phyloP scores from a whole-genome alignment of 305 asterid genomes.

The Fraxinus greggii region DNA sequence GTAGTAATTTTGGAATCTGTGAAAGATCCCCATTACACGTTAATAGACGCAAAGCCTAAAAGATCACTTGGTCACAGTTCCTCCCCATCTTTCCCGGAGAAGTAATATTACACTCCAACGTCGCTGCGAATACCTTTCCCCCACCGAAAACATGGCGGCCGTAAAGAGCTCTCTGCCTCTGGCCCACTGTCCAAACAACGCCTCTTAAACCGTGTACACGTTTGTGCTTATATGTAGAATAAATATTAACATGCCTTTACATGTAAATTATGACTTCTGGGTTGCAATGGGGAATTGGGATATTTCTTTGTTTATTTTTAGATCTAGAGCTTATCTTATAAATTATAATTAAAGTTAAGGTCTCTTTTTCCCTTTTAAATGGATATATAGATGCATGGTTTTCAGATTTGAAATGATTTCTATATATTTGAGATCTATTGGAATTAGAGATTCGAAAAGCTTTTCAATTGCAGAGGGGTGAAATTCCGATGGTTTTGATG shows the following conservation, averaged over 20 bases:
- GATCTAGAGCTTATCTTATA: background rate
- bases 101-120: slow-evolving; percentile 9
- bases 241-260: background rate
- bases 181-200: slow-evolving; percentile 61
- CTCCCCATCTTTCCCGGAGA: background rate
- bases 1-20: slow-evolving; percentile 25
- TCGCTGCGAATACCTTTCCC: slow-evolving; percentile 22
- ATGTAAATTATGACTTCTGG: background rate
- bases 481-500: no score
- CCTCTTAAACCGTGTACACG: background rate
- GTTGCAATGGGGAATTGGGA: background rate
- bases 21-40: slow-evolving; percentile 24
- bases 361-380: background rate
- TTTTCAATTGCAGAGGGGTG: no score
- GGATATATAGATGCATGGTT: background rate
- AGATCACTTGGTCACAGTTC: slow-evolving; percentile 6
- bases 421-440: background rate
- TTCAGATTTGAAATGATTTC: background rate
- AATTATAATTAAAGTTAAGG: background rate
- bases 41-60: slow-evolving; percentile 17
- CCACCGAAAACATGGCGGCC: slow-evolving; percentile 68
- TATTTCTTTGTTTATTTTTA: background rate
- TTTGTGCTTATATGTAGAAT: background rate
- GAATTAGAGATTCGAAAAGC: background rate
- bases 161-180: slow-evolving; percentile 74